Percentiles rank a stretch among this genome's conserved stretches.
Evolutionary conservation across 805 yeast genomes (phyloP).

Genomic region (Pichia phayaonensis): DNA sequence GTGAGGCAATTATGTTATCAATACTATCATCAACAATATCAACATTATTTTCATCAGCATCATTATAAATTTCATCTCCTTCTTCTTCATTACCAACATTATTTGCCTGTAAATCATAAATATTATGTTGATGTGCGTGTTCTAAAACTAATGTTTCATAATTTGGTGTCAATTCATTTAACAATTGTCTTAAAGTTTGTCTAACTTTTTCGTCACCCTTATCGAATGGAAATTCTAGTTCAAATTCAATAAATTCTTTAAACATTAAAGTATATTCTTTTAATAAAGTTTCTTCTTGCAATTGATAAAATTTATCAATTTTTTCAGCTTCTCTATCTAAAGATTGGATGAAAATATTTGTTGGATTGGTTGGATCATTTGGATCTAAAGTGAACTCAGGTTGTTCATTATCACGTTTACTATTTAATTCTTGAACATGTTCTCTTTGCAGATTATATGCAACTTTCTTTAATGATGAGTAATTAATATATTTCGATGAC

Average conservation of each 20-base stretch:
- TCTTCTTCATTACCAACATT: not conserved
- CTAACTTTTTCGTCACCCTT: slow-evolving; percentile 14
- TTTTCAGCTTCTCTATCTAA: slow-evolving; percentile 70
- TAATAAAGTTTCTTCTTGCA: slow-evolving; percentile 55
- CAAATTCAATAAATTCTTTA: slow-evolving; percentile 59
- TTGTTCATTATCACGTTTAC: slow-evolving; percentile 18
- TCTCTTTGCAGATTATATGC: slow-evolving; percentile 79
- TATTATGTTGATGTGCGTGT: not conserved
- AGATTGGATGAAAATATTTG: slow-evolving; percentile 56
- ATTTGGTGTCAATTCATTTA: slow-evolving; percentile 8
- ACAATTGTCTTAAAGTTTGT: slow-evolving; percentile 11
- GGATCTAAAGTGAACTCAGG: slow-evolving; percentile 26
- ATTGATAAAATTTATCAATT: slow-evolving; percentile 65
- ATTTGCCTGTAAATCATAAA: not conserved
- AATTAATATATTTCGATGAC: slow-evolving; percentile 87
- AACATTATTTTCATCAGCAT: not conserved
- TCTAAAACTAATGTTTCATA: not conserved
- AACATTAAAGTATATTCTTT: slow-evolving; percentile 48
- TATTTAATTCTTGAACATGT: slow-evolving; percentile 23
- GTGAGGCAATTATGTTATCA: not conserved
- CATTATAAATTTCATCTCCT: not conserved
- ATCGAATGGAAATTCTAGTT: slow-evolving; percentile 26
- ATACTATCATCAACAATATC: not conserved
- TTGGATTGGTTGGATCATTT: slow-evolving; percentile 37
- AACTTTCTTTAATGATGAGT: slow-evolving; percentile 77